Conservation (phyloP, 2,329 filamentous ascomycete genomes). For the Beauveria pseudobassiana region DNA sequence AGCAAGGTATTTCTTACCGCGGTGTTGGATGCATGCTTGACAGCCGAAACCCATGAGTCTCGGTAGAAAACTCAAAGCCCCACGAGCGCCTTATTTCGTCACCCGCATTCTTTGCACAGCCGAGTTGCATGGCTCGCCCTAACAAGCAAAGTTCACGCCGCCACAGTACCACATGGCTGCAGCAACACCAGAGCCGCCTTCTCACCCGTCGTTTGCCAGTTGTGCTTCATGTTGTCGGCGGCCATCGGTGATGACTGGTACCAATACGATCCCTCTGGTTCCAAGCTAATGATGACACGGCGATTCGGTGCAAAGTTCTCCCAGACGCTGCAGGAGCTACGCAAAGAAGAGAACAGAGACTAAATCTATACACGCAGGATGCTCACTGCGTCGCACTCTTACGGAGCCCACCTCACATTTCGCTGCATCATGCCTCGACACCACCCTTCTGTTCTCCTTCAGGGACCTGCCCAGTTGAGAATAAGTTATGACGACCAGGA, state of each 20-base stretch:
- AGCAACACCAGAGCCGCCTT: neutral
- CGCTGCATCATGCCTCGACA: too few species aligned
- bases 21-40: neutral
- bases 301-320: neutral
- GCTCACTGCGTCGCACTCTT: neutral
- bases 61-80: neutral
- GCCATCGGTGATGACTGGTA: neutral
- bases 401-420: neutral
- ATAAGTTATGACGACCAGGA: neutral
- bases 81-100: neutral
- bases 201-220: neutral
- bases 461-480: slow-evolving; percentile 10
- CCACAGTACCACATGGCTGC: neutral
- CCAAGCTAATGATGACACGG: neutral
- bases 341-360: neutral
- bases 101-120: slow-evolving; percentile 8
- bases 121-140: neutral
- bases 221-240: neutral
- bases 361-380: neutral
- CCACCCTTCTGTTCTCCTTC: neutral
- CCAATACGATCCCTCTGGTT: neutral
- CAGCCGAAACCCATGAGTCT: neutral
- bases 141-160: neutral
- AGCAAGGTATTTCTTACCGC: neutral
- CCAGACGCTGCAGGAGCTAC: neutral